Percentiles rank a stretch among this genome's conserved stretches.
These are phyloP conservation scores for Colletotrichum lentis DNA, from an alignment of 2,329 filamentous ascomycete genomes.

Conservation along the genomic window DNA sequence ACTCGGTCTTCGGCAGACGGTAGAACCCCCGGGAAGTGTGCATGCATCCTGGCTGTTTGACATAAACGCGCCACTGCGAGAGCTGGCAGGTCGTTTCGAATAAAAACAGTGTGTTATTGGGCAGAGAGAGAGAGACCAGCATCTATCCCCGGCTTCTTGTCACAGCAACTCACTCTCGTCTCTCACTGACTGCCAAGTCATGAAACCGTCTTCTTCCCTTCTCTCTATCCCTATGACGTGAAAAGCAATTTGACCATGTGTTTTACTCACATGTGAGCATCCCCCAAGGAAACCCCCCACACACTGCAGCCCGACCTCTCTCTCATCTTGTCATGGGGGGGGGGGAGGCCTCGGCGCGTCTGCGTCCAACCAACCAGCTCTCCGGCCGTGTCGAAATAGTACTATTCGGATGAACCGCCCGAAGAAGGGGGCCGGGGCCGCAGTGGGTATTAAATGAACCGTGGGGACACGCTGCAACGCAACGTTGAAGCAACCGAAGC, in stretches of 20 bases:
- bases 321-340: too few species aligned
- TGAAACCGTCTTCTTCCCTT: too few species aligned
- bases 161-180: too few species aligned
- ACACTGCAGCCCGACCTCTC: neutral
- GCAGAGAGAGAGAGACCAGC: too few species aligned
- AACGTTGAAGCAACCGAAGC: neutral
- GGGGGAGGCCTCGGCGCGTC: neutral
- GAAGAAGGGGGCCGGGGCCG: slow-evolving; percentile 11
- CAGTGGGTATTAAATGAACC: slow-evolving; percentile 6
- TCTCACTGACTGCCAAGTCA: too few species aligned
- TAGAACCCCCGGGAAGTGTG: too few species aligned
- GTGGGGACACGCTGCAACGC: neutral
- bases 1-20: slow-evolving; percentile 31
- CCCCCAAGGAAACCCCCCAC: neutral
- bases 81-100: slow-evolving; percentile 24
- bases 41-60: slow-evolving; percentile 32
- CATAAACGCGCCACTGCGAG: slow-evolving; percentile 20
- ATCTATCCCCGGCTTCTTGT: too few species aligned
- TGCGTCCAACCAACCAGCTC: neutral
- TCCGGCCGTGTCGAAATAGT: neutral
- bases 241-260: slow-evolving; percentile 11
- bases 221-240: slow-evolving; percentile 29
- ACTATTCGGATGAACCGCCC: slow-evolving; percentile 25
- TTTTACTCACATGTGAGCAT: slow-evolving; percentile 21
- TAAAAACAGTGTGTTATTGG: slow-evolving; percentile 20